Evolutionary conservation across 2,329 filamentous ascomycete genomes (phyloP), one percentile per base, ranked within the genome.

Genomic region (Pseudopithomyces maydicus): DNA sequence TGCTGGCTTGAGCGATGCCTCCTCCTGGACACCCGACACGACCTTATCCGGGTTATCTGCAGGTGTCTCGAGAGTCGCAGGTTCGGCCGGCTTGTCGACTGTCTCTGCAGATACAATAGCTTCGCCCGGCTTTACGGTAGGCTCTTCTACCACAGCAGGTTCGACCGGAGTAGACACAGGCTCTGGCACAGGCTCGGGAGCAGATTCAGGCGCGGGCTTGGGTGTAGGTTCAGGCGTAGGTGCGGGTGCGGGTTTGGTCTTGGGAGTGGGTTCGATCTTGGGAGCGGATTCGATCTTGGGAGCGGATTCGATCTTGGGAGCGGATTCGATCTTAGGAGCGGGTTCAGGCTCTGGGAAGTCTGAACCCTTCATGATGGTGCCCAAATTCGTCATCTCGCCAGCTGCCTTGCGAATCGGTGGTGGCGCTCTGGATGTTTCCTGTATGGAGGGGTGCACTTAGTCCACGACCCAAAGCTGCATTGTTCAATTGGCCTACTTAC

Each of bases 11-110:
- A 78, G 69, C 8, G 66, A 58, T 11, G 67, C 73, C 12, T 76
- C 70, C 49, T 81, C 80, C 65, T 80, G 74, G 2, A 66, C 79
- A 33, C 69, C 77, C 19, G 78, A 77, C 10, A 71, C 71, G 54
- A 65, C 66, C 68, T 81, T 81, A 66, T 82, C 79, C 22, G 77
- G 78, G 44, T 79, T 79, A 12, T 71, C 73, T 15, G 48, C 38
- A 11, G 50, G 45, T 22, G 52, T 49, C 23, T 44, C 52, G 2
- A n/a, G 35, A 19, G 52, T 51, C 15, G 32, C 42, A 45, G 12
- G 48, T 23, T 32, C 54, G 36, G 36, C 38, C 22, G 46, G 20
- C 26, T 47, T 57, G n/a, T 39, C 26, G 17, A 41, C 39, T 20
- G 17, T 39, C 32, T 46, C 42, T 22, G n/a, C 33, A 36, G 47